These are phyloP conservation scores for Ceratorhiza oryzae-sativae DNA, from an alignment of 1,284 basidiomycete species.

Conservation along the genomic window DNA sequence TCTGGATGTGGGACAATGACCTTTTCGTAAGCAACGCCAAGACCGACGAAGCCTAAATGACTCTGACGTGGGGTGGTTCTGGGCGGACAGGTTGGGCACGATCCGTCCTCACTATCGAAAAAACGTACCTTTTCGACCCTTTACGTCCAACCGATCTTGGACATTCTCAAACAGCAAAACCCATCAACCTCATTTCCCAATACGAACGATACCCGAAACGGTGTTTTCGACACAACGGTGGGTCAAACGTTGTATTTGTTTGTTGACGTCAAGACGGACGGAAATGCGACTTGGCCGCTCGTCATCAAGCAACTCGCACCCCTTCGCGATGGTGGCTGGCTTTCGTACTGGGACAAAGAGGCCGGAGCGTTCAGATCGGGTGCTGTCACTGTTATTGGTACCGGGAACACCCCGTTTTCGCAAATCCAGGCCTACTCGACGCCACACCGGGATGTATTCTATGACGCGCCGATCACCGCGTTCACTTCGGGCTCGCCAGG, in stretches of 20 bases:
- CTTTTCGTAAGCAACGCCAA: conserved; percentile 15
- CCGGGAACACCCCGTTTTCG: conserved; percentile 28
- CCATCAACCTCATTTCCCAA: conserved; percentile 24
- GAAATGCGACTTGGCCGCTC: conserved; percentile 18
- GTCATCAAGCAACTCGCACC: conserved; percentile 26
- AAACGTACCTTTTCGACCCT: conserved; percentile 35
- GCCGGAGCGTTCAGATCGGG: conserved; percentile 5
- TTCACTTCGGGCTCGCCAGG: conserved; percentile 15
- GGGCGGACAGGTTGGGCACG: conserved; percentile 26
- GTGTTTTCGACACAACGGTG: conserved; percentile 20
- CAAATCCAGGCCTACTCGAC: conserved; percentile 24
- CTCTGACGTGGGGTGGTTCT: not conserved
- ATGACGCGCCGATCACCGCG: conserved; percentile 30
- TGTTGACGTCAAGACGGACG: conserved; percentile 33
- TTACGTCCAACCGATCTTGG: conserved; percentile 21
- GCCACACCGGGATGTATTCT: conserved; percentile 23
- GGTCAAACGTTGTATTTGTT: conserved; percentile 32
- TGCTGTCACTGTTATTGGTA: conserved; percentile 27
- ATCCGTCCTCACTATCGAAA: conserved; percentile 19
- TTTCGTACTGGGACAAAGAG: conserved; percentile 30
- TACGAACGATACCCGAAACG: conserved; percentile 28
- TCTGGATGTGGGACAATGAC: conserved; percentile 33
- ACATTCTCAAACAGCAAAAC: conserved; percentile 32
- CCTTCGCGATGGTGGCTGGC: conserved; percentile 31
- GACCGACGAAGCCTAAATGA: not conserved